These are phyloP conservation scores for Lyophyllum shimeji DNA, from an alignment of 768 basidiomycete species.

Conservation along the genomic window DNA sequence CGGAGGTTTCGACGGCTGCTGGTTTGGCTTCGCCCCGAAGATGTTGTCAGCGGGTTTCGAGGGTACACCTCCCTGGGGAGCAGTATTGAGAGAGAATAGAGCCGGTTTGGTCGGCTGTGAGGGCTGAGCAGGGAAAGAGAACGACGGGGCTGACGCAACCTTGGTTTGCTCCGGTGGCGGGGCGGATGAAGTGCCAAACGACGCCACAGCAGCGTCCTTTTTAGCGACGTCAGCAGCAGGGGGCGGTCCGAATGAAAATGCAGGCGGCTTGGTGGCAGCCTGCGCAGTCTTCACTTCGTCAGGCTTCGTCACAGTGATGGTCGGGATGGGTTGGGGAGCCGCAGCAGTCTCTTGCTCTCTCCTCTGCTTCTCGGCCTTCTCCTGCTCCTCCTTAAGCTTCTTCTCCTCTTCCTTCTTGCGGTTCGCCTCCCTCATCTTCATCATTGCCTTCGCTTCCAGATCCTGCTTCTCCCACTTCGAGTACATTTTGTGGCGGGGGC, in stretches of 20 bases:
- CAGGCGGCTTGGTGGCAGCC: slow-evolving; percentile 18
- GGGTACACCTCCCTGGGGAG: slow-evolving; percentile 8
- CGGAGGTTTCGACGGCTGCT: slow-evolving; percentile 9
- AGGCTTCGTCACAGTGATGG: slow-evolving; percentile 30
- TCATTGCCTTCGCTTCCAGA: slow-evolving; percentile 76
- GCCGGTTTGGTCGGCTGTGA: slow-evolving; percentile 13
- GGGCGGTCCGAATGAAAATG: slow-evolving; percentile 22
- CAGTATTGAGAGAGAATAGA: not conserved
- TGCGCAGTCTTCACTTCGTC: slow-evolving; percentile 20
- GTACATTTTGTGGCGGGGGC: slow-evolving; percentile 41
- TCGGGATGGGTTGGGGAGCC: slow-evolving; percentile 22
- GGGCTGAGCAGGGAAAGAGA: slow-evolving; percentile 12
- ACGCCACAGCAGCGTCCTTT: slow-evolving; percentile 7
- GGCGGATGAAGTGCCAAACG: not conserved
- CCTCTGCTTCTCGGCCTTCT: slow-evolving; percentile 27
- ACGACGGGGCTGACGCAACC: slow-evolving; percentile 6
- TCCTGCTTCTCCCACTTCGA: slow-evolving; percentile 90
- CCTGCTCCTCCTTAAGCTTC: slow-evolving; percentile 43
- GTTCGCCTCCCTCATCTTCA: slow-evolving; percentile 58
- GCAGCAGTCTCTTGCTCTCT: slow-evolving; percentile 22
- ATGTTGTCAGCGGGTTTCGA: slow-evolving; percentile 13
- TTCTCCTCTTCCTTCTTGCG: slow-evolving; percentile 43
- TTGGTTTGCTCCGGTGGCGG: not conserved
- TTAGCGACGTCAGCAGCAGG: slow-evolving; percentile 10
- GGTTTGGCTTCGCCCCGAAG: slow-evolving; percentile 8